These are phyloP conservation scores for Orychophragmus violaceus DNA, from an alignment of 345 rosid species.

Conservation along the genomic window DNA sequence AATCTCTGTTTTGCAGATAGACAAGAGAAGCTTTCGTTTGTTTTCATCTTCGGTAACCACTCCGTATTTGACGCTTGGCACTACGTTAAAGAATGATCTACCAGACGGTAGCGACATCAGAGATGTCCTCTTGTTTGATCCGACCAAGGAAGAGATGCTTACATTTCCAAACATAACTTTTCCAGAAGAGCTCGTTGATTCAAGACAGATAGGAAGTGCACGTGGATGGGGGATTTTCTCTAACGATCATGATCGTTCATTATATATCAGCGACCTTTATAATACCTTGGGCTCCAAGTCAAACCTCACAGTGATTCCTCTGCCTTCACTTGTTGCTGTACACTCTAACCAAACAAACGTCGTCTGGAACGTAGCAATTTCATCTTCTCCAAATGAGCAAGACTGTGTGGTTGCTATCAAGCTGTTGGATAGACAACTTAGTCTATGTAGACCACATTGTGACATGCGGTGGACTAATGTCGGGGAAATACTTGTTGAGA, in stretches of 20 bases:
- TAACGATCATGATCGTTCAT: not conserved
- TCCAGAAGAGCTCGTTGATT: not conserved
- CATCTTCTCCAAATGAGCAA: not conserved
- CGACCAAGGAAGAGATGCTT: constrained; percentile 12
- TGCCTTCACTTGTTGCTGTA: not conserved
- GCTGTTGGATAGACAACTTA: constrained; percentile 2
- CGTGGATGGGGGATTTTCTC: constrained; percentile 18
- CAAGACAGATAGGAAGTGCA: constrained; percentile 5
- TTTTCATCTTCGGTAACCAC: not conserved
- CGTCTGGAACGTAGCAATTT: not conserved
- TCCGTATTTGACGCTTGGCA: constrained; percentile 11
- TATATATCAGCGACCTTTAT: constrained; percentile 10
- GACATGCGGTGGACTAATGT: constrained; percentile 12
- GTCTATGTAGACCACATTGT: constrained; percentile 3
- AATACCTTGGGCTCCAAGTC: not conserved
- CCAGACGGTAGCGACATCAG: constrained; percentile 1
- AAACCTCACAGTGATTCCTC: not conserved
- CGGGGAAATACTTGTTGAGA: not conserved
- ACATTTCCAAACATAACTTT: constrained; percentile 1
- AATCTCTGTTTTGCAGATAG: not conserved
- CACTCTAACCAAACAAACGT: not conserved
- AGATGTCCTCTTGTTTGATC: constrained; percentile 13
- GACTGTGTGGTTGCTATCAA: constrained; percentile 7
- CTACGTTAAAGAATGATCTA: not conserved
- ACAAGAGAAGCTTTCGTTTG: not conserved